Percentiles rank a stretch among this genome's conserved stretches.
Conservation (phyloP, 2,329 filamentous ascomycete genomes). For the Byssothecium circinans region DNA sequence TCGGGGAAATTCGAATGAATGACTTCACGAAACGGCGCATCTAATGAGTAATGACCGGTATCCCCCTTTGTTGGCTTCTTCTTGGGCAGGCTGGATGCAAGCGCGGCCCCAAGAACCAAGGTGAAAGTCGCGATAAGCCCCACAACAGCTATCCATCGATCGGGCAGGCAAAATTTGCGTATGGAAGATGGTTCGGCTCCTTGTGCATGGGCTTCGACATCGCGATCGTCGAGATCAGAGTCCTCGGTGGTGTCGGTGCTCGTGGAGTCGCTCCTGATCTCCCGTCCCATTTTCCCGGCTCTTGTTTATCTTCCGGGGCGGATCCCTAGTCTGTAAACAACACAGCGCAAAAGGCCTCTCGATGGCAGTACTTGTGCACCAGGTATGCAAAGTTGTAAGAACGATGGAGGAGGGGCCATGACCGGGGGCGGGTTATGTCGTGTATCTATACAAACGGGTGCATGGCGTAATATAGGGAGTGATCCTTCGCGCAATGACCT, state of each 20-base stretch:
- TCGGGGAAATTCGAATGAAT: conserved; percentile 43
- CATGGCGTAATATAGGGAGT: too few species aligned
- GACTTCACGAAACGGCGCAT: conserved; percentile 9
- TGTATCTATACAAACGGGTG: too few species aligned
- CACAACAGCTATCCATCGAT: conserved; percentile 3
- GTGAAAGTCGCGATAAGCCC: neutral
- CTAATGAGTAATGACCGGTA: conserved; percentile 1
- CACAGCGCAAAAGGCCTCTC: too few species aligned
- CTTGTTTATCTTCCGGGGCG: neutral
- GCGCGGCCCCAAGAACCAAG: neutral
- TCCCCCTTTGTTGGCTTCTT: neutral
- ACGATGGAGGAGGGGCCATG: too few species aligned
- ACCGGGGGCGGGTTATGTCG: too few species aligned
- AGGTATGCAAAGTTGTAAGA: too few species aligned
- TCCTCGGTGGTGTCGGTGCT: neutral
- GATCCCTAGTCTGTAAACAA: neutral
- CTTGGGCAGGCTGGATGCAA: neutral
- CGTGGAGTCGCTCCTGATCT: neutral
- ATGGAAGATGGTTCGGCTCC: neutral
- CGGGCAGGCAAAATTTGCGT: conserved; percentile 1
- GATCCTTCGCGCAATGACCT: too few species aligned
- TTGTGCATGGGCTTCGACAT: neutral
- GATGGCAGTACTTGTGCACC: too few species aligned
- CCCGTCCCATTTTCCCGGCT: neutral
- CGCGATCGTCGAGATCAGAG: neutral